These are phyloP conservation scores for Helicocarpus griseus DNA, from an alignment of 2,329 filamentous ascomycete species.

Conservation along the genomic window DNA sequence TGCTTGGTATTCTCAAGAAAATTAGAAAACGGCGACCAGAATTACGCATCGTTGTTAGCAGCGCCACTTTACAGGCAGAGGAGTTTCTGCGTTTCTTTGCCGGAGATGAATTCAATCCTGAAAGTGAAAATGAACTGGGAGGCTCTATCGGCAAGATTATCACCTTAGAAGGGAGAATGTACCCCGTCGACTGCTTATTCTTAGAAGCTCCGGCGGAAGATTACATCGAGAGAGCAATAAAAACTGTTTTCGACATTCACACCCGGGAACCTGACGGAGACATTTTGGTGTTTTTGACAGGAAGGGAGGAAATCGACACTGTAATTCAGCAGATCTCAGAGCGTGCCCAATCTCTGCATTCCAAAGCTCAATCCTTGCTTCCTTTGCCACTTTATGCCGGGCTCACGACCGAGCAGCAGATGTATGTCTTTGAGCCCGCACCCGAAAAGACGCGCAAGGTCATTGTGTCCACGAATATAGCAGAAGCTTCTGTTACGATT, in stretches of 20 bases:
- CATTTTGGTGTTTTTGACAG: slow-evolving; percentile 83
- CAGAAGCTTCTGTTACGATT: slow-evolving; percentile 91
- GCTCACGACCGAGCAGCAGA: slow-evolving; percentile 80
- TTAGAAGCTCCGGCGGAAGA: slow-evolving; percentile 68
- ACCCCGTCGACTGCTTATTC: slow-evolving; percentile 80
- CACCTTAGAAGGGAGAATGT: slow-evolving; percentile 76
- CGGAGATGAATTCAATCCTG: slow-evolving; percentile 29
- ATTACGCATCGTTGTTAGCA: slow-evolving; percentile 80
- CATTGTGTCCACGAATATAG: slow-evolving; percentile 89
- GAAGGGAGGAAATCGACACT: slow-evolving; percentile 82
- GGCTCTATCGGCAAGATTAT: slow-evolving; percentile 56
- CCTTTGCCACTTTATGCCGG: slow-evolving; percentile 81
- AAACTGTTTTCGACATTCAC: slow-evolving; percentile 82
- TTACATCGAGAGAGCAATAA: slow-evolving; percentile 74
- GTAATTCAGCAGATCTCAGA: slow-evolving; percentile 72
- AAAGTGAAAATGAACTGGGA: slow-evolving; percentile 26
- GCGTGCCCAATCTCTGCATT: slow-evolving; percentile 53
- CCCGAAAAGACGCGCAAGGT: slow-evolving; percentile 79
- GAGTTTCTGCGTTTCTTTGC: slow-evolving; percentile 73
- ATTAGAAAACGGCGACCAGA: slow-evolving; percentile 72
- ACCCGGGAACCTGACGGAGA: slow-evolving; percentile 70
- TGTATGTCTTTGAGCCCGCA: slow-evolving; percentile 83
- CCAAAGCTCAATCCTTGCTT: slow-evolving; percentile 51
- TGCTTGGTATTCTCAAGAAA: slow-evolving; percentile 85
- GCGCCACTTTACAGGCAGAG: slow-evolving; percentile 85